Percentiles rank a stretch among this genome's conserved stretches.
These are phyloP conservation scores for Leishmania turanica DNA, from an alignment of 208 protist species.

Conservation along the genomic window DNA sequence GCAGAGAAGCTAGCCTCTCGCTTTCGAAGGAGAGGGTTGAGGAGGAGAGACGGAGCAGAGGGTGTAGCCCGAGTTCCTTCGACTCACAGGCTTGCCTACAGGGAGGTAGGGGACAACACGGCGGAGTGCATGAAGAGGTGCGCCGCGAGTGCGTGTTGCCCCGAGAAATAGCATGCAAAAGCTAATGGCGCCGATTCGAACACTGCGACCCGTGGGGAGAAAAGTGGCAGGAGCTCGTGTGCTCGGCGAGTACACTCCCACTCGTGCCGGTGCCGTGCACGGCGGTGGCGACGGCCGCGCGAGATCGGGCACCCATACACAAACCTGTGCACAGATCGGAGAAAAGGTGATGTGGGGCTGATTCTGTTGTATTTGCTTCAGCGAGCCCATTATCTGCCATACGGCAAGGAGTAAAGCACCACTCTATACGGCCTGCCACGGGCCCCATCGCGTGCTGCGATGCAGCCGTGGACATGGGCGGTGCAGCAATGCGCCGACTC, in stretches of 20 bases:
- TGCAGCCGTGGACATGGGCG: not conserved
- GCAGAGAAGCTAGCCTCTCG: slow-evolving; percentile 4
- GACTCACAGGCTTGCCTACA: not conserved
- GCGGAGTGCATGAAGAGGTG: not conserved
- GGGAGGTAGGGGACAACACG: not conserved
- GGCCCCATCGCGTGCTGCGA: not conserved
- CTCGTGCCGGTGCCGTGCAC: not conserved
- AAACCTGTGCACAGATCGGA: not conserved
- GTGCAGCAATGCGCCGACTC: not conserved
- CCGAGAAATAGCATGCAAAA: not conserved
- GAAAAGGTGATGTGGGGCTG: not conserved
- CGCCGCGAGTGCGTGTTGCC: not conserved
- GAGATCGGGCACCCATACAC: not conserved
- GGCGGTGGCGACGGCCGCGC: not conserved
- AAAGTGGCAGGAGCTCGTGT: not conserved
- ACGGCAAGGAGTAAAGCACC: not conserved
- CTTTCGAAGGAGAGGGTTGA: not conserved
- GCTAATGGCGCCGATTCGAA: not conserved
- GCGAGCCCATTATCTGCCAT: not conserved
- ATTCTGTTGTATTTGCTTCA: not conserved
- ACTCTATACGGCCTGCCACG: not conserved
- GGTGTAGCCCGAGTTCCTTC: not conserved
- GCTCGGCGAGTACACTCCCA: not conserved
- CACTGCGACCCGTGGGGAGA: not conserved
- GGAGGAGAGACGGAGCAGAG: not conserved